A percentile compares a stretch with the other conserved stretches of the same genome.
phyloP scores from a whole-genome alignment of 139 green algal genomes.

The Tetratostichococcus sp. region DNA sequence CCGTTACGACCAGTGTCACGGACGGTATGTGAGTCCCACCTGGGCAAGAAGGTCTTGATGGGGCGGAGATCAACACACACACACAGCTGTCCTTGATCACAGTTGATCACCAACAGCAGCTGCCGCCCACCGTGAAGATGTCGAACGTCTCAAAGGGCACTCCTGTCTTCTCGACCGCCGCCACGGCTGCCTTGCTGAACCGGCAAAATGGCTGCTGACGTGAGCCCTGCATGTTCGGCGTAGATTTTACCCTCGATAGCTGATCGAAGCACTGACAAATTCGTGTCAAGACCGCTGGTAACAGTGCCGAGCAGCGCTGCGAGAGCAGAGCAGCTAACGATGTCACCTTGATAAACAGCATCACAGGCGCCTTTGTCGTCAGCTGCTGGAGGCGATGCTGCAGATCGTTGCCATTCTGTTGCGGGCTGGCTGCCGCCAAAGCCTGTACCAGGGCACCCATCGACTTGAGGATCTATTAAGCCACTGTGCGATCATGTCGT shows the following conservation, averaged over 20 bases:
- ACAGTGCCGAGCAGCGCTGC: too few species aligned
- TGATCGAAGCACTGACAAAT: too few species aligned
- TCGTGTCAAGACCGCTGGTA: too few species aligned
- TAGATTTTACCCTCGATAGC: too few species aligned
- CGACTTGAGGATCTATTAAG: too few species aligned
- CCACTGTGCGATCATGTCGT: too few species aligned
- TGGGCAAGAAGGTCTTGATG: too few species aligned
- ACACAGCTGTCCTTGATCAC: too few species aligned
- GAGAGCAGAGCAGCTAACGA: too few species aligned
- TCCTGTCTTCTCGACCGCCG: conserved; percentile 42
- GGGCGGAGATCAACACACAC: too few species aligned
- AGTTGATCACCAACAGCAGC: background rate
- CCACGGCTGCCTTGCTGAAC: conserved; percentile 76
- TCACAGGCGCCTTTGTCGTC: conserved; percentile 40
- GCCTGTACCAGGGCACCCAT: background rate
- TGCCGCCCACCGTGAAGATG: conserved; percentile 56
- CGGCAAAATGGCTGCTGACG: conserved; percentile 76
- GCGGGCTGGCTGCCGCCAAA: background rate
- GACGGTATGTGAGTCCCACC: too few species aligned
- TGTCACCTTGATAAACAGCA: conserved; percentile 88
- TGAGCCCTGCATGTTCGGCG: conserved; percentile 80
- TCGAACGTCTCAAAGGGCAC: conserved; percentile 77
- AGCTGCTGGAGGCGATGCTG: conserved; percentile 57
- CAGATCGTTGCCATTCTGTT: conserved; percentile 7
- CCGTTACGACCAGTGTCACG: too few species aligned